phyloP scores from a whole-genome alignment of 1,284 basidiomycete species.

The Cryptococcus sp. region DNA sequence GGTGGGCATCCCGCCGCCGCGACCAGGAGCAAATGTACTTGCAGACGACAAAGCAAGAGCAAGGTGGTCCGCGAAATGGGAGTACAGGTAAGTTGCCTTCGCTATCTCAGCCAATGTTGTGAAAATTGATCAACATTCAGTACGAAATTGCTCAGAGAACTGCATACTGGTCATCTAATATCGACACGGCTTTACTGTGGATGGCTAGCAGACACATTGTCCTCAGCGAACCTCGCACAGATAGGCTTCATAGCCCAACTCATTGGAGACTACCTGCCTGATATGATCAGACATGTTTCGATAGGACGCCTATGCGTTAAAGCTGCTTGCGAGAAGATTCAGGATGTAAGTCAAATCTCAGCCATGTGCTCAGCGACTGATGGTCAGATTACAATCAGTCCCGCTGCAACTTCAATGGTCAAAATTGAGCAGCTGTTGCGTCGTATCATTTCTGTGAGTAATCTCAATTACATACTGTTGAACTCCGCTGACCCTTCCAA shows the following conservation, averaged over 20 bases:
- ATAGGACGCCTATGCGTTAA: slow-evolving; percentile 34
- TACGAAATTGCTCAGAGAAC: slow-evolving; percentile 66
- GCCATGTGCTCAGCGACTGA: slow-evolving; percentile 52
- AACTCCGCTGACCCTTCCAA: not conserved
- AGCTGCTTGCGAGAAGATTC: slow-evolving; percentile 52
- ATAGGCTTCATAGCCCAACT: slow-evolving; percentile 72
- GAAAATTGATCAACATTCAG: slow-evolving; percentile 47
- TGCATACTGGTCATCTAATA: slow-evolving; percentile 75
- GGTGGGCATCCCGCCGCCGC: slow-evolving; percentile 56
- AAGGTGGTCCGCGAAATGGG: slow-evolving; percentile 35
- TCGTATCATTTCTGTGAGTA: slow-evolving; percentile 26
- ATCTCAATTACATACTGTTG: not conserved
- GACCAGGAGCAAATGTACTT: slow-evolving; percentile 50
- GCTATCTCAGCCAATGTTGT: not conserved
- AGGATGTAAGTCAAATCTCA: slow-evolving; percentile 55
- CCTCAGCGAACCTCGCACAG: slow-evolving; percentile 73
- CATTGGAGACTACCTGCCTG: slow-evolving; percentile 71
- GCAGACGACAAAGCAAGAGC: slow-evolving; percentile 35
- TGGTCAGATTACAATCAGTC: slow-evolving; percentile 44
- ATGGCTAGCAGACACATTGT: slow-evolving; percentile 79
- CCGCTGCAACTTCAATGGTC: slow-evolving; percentile 17
- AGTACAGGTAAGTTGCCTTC: slow-evolving; percentile 29
- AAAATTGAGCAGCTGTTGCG: slow-evolving; percentile 31
- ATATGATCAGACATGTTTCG: slow-evolving; percentile 54
- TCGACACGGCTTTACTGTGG: slow-evolving; percentile 72